A percentile compares a stretch with the other conserved stretches of the same genome.
phyloP scores from a whole-genome alignment of 345 rosid genomes.

The Sapria himalayana region DNA sequence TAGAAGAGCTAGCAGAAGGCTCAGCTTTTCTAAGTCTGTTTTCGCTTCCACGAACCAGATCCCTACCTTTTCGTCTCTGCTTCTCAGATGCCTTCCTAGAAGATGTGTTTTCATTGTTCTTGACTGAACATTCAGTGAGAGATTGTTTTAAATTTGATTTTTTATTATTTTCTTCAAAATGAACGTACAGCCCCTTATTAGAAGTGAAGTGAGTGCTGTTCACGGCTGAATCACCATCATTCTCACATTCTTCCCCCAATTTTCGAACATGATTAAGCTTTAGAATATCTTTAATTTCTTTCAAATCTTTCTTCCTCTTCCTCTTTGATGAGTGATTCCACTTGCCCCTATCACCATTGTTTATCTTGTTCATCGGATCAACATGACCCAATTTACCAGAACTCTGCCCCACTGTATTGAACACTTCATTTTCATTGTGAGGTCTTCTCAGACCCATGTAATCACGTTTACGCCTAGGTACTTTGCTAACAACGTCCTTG shows the following conservation, averaged over 20 bases:
- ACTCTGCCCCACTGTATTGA: conserved; percentile 19
- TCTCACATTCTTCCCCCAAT: conserved; percentile 22
- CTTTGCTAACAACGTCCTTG: conserved; percentile 23
- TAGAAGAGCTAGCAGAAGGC: conserved; percentile 17
- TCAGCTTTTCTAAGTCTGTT: conserved; percentile 19
- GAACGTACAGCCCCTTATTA: too few species aligned
- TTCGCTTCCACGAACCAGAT: conserved; percentile 11
- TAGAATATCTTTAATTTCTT: conserved; percentile 17
- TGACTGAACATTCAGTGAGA: not conserved
- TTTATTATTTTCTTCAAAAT: too few species aligned
- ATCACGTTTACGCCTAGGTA: conserved; percentile 79
- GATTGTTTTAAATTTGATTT: too few species aligned
- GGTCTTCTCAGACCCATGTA: conserved; percentile 53
- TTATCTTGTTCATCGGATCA: conserved; percentile 17
- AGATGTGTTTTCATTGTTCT: conserved; percentile 7
- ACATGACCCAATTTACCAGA: conserved; percentile 14
- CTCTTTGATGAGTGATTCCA: conserved; percentile 15
- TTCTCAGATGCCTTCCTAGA: conserved; percentile 14
- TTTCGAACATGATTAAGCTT: conserved; percentile 13
- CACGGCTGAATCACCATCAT: conserved; percentile 13
- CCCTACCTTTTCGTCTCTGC: conserved; percentile 39
- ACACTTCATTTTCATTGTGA: conserved; percentile 19
- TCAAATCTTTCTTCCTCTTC: conserved; percentile 16
- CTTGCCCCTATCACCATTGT: conserved; percentile 16
- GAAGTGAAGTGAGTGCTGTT: conserved; percentile 11